Base-by-base conservation (phyloP, 2,329 filamentous ascomycete genomes). In the Trichophyton benhamiae region DNA sequence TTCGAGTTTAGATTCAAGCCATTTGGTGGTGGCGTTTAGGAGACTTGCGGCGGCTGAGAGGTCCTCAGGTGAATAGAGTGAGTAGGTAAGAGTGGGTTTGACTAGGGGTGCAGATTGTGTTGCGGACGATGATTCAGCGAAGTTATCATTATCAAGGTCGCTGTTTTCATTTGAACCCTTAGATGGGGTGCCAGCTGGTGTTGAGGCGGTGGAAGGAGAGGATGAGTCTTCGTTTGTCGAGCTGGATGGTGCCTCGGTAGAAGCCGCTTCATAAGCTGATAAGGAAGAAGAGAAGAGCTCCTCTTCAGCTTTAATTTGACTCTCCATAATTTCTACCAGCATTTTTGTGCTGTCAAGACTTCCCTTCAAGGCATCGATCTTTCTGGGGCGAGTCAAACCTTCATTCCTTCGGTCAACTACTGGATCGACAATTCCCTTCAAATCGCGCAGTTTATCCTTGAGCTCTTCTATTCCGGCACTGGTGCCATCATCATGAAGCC, bases 401-500 rank as follows among this genome's bases (percentile, higher is more conserved):
- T 99, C 92, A 15, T 86, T 81, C 57, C 86, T 85, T 63, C 94
- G 84, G 70, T 82, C 84, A 67, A 90, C 81, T 27, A 96, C 84
- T 1, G 91, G 92, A 36, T 83, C 78, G 59, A 91, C 88, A 55
- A 96, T 82, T 60, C 85, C 83, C 70, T 89, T 87, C 58, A 99
- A 83, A 52, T 82, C 83, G 73, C 89, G 87, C 58, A 95, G 82
- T 71, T 87, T 89, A 61, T 83, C 80, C 72, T 87, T 88, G 68
- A 99, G 82, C 57, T 87, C 84, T 2, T 88, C 84, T 62, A 85
- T 86, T 41, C 83, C 80, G 3, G 94, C 91, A 57, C 91, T 85
- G 15, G 82, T 81, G 61, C 92, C 90, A 55, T 91, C 91, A 15
- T 83, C 88, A 71, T 96, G 94, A 63, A 99, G 84, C 92, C 94